Conservation (phyloP, 352 stramenopile species). For the Hyaloperonospora brassicae region DNA sequence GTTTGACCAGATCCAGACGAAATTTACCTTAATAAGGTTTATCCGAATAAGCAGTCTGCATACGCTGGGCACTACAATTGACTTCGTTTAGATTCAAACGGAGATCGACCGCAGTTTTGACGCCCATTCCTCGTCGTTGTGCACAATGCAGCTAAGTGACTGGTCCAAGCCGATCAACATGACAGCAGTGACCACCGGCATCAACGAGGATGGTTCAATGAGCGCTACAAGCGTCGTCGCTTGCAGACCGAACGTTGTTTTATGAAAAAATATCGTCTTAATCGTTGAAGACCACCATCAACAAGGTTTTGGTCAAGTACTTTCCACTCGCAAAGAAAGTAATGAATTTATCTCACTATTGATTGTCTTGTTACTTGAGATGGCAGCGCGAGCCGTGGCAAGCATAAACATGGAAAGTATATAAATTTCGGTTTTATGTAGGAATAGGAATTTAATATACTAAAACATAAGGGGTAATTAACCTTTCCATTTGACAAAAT, state of each 20-base stretch:
- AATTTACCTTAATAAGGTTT: slow-evolving; percentile 70
- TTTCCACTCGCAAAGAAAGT: not conserved
- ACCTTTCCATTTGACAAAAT: too few species aligned
- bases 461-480: too few species aligned
- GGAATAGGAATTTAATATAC: too few species aligned
- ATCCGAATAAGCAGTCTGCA: slow-evolving; percentile 76
- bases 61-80: slow-evolving; percentile 74
- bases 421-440: too few species aligned
- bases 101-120: slow-evolving; percentile 47
- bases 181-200: slow-evolving; percentile 76
- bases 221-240: slow-evolving; percentile 72
- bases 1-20: slow-evolving; percentile 60
- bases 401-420: too few species aligned
- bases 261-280: slow-evolving; percentile 79
- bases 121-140: slow-evolving; percentile 39
- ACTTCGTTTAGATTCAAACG: slow-evolving; percentile 70
- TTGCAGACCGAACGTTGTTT: slow-evolving; percentile 66
- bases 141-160: too few species aligned
- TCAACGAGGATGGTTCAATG: slow-evolving; percentile 78
- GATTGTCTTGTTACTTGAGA: slow-evolving; percentile 29
- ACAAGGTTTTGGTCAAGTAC: too few species aligned
- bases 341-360: slow-evolving; percentile 4
- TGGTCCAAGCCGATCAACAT: slow-evolving; percentile 79
- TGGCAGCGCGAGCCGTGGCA: too few species aligned
- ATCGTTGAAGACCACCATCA: slow-evolving; percentile 73